Base-by-base conservation (phyloP, 169 alveolate species). In the Toxoplasma gondii region DNA sequence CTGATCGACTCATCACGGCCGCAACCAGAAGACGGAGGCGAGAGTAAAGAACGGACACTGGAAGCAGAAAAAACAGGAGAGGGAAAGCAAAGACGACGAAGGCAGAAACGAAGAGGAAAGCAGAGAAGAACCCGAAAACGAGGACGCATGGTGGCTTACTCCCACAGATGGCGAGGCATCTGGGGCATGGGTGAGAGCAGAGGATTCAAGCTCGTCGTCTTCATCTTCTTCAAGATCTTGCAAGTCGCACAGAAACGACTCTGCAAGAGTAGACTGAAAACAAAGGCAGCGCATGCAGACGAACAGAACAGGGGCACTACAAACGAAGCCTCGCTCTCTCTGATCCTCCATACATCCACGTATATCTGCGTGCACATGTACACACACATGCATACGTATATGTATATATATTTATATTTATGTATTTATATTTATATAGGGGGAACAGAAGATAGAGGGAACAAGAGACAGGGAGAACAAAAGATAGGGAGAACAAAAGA, bases 181-280 rank as follows among this genome's bases (percentile, higher is more conserved):
- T 12, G 58, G 58, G 12, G 22, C 58, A 4, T 4, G 58, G 58
- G 12, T 49, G 58, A 4, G 22, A 7, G 58, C 58, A 12, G n/a
- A 9, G 27, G 12, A 5, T 31, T 38, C 88, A 4, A 27, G 53
- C 49, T 82, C 90, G 5, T 41, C 90, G n/a, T 22, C 90, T 4
- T 82, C 90, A 10, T 82, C 90, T 9, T 82, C 90, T 31, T 82
- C 90, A 22, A 82, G 67, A 43, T 82, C 90, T 82, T 82, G 90
- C 53, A 82, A 44, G 36, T 82, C 90, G 90, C 53, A 43, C 69
- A 82, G 34, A 24, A 82, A 82, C 34, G 90, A 82, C 19, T 82
- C 90, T 22, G 90, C 90, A 1, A 82, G 90, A 41, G 90, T 82
- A 64, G 90, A 82, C 90, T 82, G 67, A 17, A 41, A 36, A 17